A percentile compares a stretch with the other conserved stretches of the same genome.
phyloP scores from a whole-genome alignment of 208 protist species.

The Trypanosoma cruzi region DNA sequence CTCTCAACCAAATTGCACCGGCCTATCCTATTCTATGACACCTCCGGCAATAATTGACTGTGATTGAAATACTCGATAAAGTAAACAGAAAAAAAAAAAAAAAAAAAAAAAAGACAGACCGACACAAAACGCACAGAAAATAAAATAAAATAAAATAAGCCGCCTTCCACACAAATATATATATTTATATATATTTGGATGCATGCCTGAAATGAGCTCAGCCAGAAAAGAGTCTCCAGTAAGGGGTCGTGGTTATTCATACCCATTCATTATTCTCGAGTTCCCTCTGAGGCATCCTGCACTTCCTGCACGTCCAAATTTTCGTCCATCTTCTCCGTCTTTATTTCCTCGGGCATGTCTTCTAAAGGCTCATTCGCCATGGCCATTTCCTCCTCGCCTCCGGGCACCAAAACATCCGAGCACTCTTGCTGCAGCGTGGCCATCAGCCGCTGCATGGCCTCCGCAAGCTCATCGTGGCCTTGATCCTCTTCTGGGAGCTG shows the following conservation, averaged over 20 bases:
- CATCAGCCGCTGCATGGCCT: slow-evolving; percentile 10
- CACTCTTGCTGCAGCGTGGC: slow-evolving; percentile 22
- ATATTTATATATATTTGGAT: slow-evolving; percentile 6
- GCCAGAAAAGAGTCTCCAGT: not conserved
- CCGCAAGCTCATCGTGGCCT: slow-evolving; percentile 4
- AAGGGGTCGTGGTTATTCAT: not conserved
- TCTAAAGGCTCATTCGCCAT: not conserved
- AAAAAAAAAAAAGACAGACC: slow-evolving; percentile 3
- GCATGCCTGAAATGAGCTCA: not conserved
- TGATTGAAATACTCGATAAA: not conserved
- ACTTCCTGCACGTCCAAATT: not conserved
- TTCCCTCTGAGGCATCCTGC: not conserved
- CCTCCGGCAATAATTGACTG: not conserved
- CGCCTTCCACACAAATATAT: slow-evolving; percentile 8
- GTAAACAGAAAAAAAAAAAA: not conserved
- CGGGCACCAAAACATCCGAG: not conserved
- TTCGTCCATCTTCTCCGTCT: not conserved
- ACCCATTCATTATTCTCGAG: not conserved
- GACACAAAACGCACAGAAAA: not conserved
- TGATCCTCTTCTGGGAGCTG: slow-evolving; percentile 7
- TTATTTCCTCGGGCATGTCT: not conserved
- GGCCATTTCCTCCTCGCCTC: not conserved
- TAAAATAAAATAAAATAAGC: slow-evolving; percentile 4
- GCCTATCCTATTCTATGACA: not conserved
- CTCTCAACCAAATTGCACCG: not conserved